These are phyloP conservation scores for Naegleria gruberi DNA, from an alignment of 208 protist species.

Conservation along the genomic window DNA sequence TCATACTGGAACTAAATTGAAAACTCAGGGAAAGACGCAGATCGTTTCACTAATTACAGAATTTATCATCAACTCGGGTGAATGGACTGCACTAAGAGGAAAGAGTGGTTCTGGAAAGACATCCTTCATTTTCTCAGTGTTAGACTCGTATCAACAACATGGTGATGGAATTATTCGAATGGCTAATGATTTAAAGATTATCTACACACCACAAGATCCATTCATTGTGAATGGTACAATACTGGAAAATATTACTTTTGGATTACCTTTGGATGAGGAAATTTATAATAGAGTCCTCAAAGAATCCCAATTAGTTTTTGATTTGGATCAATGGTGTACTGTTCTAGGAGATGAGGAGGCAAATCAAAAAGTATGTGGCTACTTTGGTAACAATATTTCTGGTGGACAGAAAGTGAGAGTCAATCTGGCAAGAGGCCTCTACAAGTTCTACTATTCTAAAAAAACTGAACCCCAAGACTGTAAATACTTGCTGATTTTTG, in stretches of 20 bases:
- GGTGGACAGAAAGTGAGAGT: not conserved
- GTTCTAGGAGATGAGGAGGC: no score
- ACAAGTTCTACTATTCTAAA: not conserved
- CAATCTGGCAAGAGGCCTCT: not conserved
- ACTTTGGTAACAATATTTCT: not conserved
- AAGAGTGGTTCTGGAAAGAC: not conserved
- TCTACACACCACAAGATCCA: constrained; percentile 37
- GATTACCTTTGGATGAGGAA: constrained; percentile 31
- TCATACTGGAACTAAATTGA: not conserved
- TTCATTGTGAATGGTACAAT: constrained; percentile 51
- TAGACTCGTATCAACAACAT: no score
- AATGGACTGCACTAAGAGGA: not conserved
- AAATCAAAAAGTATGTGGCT: not conserved
- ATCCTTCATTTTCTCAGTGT: not conserved
- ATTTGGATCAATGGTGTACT: constrained; percentile 32
- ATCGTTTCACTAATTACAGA: not conserved
- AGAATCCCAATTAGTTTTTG: constrained; percentile 37
- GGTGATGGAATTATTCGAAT: no score
- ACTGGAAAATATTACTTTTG: constrained; percentile 56
- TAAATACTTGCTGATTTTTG: not conserved
- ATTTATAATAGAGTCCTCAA: constrained; percentile 35
- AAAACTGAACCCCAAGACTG: not conserved
- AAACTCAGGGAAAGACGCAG: not conserved
- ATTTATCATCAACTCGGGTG: not conserved
- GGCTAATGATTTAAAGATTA: not conserved